Evolutionary conservation across 805 yeast genomes (phyloP).

Genomic region (Saccharomycopsis schoenii): DNA sequence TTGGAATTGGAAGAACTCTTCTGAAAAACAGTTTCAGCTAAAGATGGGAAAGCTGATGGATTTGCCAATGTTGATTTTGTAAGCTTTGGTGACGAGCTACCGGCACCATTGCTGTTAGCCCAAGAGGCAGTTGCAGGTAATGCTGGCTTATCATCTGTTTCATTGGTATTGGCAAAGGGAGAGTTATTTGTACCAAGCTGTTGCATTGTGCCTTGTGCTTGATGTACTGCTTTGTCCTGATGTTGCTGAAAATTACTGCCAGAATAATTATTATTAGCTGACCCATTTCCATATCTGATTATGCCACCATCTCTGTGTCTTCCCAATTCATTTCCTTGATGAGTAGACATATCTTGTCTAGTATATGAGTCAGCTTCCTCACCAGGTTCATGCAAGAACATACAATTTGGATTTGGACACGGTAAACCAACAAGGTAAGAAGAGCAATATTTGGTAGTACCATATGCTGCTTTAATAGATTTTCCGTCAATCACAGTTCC

Average conservation of each 20-base stretch:
- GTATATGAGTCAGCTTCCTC: slow-evolving; percentile 93
- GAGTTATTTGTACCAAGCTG: slow-evolving; percentile 8
- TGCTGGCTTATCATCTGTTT: slow-evolving; percentile 27
- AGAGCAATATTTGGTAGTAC: slow-evolving; percentile 98
- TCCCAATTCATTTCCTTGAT: slow-evolving; percentile 42
- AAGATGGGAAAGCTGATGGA: slow-evolving; percentile 49
- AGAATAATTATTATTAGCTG: not conserved
- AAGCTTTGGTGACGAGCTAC: slow-evolving; percentile 22
- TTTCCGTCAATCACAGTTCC: slow-evolving; percentile 92
- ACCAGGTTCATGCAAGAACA: slow-evolving; percentile 98
- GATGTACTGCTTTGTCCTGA: not conserved
- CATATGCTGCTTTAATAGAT: slow-evolving; percentile 87
- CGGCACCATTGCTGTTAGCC: slow-evolving; percentile 31
- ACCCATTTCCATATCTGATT: slow-evolving; percentile 27
- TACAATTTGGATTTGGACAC: slow-evolving; percentile 97
- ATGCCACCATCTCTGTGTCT: slow-evolving; percentile 20
- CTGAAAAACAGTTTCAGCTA: slow-evolving; percentile 36
- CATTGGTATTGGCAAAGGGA: not conserved
- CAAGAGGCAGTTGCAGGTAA: slow-evolving; percentile 69
- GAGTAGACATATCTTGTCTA: slow-evolving; percentile 76
- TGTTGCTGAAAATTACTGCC: not conserved
- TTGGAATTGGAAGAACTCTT: slow-evolving; percentile 25
- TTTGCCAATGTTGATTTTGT: slow-evolving; percentile 26
- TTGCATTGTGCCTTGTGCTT: not conserved
- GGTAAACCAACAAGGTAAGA: slow-evolving; percentile 89